phyloP scores from a whole-genome alignment of 768 basidiomycete genomes.

The Boletus rufocinnamomeus region DNA sequence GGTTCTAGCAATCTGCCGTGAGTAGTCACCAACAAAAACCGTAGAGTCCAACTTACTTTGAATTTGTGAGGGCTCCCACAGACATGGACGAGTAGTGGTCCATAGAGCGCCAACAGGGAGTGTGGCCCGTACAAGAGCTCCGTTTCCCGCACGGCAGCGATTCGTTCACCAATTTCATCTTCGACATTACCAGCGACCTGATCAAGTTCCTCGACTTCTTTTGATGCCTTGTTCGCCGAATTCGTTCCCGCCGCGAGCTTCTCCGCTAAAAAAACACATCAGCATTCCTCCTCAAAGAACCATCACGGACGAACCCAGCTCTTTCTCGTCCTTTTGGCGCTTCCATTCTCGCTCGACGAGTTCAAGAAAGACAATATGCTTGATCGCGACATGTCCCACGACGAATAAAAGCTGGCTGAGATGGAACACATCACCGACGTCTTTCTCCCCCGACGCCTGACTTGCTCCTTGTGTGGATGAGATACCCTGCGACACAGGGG shows the following conservation, averaged over 20 bases:
- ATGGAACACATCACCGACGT: constrained; percentile 80
- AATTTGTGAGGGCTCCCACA: constrained; percentile 89
- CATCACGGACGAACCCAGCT: constrained; percentile 54
- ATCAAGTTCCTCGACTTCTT: constrained; percentile 85
- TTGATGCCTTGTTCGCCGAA: constrained; percentile 44
- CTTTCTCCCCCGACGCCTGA: constrained; percentile 39
- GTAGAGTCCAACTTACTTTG: constrained; percentile 54
- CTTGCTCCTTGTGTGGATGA: constrained; percentile 10
- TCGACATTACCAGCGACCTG: constrained; percentile 97
- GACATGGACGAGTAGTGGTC: constrained; percentile 88
- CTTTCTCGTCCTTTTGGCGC: constrained; percentile 88
- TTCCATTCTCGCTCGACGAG: constrained; percentile 96
- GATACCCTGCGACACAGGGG: constrained; percentile 24
- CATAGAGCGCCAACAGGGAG: constrained; percentile 82
- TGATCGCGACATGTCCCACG: constrained; percentile 96
- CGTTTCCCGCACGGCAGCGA: constrained; percentile 79
- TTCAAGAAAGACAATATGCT: constrained; percentile 96
- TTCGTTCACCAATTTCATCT: constrained; percentile 95
- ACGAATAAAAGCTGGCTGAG: constrained; percentile 93
- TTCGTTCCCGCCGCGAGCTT: constrained; percentile 51
- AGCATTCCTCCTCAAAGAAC: not conserved
- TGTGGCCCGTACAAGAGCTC: constrained; percentile 84
- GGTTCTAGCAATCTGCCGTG: constrained; percentile 56
- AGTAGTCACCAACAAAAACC: constrained; percentile 1
- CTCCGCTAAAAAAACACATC: constrained; percentile 45